Conservation (phyloP, 208 protist genomes). For the Wallacemonas sp. region DNA sequence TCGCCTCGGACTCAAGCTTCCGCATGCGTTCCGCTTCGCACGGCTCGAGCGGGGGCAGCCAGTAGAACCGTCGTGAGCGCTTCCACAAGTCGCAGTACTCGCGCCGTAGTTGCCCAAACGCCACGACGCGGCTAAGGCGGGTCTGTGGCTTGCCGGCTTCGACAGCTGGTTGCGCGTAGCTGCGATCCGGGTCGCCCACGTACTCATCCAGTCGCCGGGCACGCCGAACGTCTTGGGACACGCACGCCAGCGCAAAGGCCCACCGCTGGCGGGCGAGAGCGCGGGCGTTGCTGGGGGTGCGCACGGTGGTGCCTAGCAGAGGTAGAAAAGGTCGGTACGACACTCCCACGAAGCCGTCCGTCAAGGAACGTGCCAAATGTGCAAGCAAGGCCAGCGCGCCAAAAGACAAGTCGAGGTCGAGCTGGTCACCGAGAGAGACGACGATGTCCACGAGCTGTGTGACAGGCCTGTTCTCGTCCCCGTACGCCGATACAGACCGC, state of each 20-base stretch:
- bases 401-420: slow-evolving; percentile 51
- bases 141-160: slow-evolving; percentile 15
- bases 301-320: slow-evolving; percentile 22
- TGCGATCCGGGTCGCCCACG: neutral
- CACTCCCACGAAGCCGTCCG: slow-evolving; percentile 47
- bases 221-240: slow-evolving; percentile 26
- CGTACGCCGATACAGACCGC: too few species aligned
- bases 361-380: slow-evolving; percentile 39
- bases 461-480: neutral
- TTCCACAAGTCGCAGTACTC: slow-evolving; percentile 74
- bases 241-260: slow-evolving; percentile 38
- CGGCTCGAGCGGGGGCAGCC: slow-evolving; percentile 61
- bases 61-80: slow-evolving; percentile 37
- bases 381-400: slow-evolving; percentile 43
- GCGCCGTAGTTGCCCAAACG: slow-evolving; percentile 54
- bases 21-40: slow-evolving; percentile 39
- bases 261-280: slow-evolving; percentile 31
- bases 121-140: slow-evolving; percentile 43
- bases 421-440: slow-evolving; percentile 9
- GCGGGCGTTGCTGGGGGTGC: neutral
- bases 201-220: slow-evolving; percentile 4
- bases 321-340: slow-evolving; percentile 63
- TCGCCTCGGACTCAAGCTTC: slow-evolving; percentile 55
- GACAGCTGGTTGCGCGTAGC: neutral
- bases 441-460: neutral